Conservation (phyloP, 2,329 filamentous ascomycete genomes). For the Orbilia brochopaga region DNA sequence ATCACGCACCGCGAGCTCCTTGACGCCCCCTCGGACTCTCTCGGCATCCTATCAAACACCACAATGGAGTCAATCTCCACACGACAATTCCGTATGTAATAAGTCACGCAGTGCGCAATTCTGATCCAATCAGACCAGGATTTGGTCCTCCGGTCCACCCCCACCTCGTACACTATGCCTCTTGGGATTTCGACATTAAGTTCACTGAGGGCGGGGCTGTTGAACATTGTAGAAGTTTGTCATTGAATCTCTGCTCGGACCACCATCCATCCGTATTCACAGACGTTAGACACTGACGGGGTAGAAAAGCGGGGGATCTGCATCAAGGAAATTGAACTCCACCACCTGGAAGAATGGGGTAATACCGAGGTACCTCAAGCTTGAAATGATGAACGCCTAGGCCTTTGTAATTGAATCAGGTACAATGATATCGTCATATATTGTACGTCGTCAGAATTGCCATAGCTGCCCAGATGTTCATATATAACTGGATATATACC, state of each 20-base stretch:
- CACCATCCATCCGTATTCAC: background rate
- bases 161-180: too few relatives aligned
- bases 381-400: too few relatives aligned
- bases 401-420: too few relatives aligned
- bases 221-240: background rate
- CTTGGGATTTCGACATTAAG: too few relatives aligned
- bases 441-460: too few relatives aligned
- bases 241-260: background rate
- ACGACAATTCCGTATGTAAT: background rate
- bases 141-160: slow-evolving; percentile 9
- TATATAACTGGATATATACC: too few relatives aligned
- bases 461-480: too few relatives aligned
- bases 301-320: slow-evolving; percentile 36
- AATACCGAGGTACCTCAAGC: too few relatives aligned
- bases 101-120: slow-evolving; percentile 37
- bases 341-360: background rate
- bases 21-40: background rate
- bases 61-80: too few relatives aligned
- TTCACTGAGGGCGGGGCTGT: background rate
- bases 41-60: background rate
- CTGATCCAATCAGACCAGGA: slow-evolving; percentile 31
- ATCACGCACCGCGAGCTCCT: slow-evolving; percentile 46
- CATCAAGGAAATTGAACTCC: slow-evolving; percentile 26
- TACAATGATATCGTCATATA: too few relatives aligned
- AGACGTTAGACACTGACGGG: background rate